Percentiles rank a stretch among this genome's conserved stretches.
Evolutionary conservation across 2,329 filamentous ascomycete genomes (phyloP).

Genomic region (Alternaria solani): DNA sequence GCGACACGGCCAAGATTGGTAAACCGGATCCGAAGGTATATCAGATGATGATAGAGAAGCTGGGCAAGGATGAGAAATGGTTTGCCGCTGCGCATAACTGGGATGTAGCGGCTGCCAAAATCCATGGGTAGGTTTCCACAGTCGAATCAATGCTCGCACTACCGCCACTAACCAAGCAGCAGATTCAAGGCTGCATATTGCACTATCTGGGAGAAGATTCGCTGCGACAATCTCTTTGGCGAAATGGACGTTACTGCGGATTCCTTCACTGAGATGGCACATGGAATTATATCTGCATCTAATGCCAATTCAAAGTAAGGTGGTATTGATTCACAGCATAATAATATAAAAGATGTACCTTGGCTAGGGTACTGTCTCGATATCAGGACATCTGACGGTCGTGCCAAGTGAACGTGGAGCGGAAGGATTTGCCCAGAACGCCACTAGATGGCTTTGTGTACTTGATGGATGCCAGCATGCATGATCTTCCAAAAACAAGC

Average conservation of each 20-base stretch:
- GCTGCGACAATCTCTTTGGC: not conserved
- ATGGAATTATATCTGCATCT: not conserved
- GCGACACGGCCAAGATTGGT: not conserved
- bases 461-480: not conserved
- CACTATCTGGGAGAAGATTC: not conserved
- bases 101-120: not conserved
- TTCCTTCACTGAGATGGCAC: not conserved
- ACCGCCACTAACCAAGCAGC: not conserved
- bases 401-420: not conserved
- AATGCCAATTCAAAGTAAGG: not conserved
- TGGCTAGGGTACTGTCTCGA: not conserved
- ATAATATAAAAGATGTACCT: not conserved
- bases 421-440: not conserved
- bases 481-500: not conserved
- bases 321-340: not conserved
- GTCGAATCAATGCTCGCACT: not conserved
- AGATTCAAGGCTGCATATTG: not conserved
- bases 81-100: not conserved
- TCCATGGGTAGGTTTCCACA: not conserved
- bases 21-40: not conserved
- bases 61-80: not conserved
- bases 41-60: not conserved
- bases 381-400: not conserved
- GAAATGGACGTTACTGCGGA: not conserved
- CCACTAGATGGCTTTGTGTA: not conserved